Percentiles rank a stretch among this genome's conserved stretches.
Evolutionary conservation across 2,329 filamentous ascomycete species (phyloP).

Genomic region (Penicillium sp.): DNA sequence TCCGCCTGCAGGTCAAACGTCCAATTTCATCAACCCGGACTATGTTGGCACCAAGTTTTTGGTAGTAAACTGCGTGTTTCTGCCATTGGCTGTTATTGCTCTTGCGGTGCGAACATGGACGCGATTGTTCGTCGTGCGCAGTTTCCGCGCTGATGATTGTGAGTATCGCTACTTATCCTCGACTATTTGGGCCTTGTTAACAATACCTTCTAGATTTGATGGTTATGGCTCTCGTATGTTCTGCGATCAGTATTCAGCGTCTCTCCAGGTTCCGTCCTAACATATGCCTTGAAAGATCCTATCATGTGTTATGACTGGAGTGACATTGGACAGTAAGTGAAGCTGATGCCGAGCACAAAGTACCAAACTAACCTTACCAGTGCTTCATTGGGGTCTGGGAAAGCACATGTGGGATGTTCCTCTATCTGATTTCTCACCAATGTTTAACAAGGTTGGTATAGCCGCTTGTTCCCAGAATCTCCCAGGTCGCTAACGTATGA

Average conservation of each 20-base stretch:
- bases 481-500: not conserved
- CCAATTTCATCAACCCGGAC: slow-evolving; percentile 30
- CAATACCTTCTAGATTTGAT: slow-evolving; percentile 19
- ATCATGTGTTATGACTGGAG: slow-evolving; percentile 21
- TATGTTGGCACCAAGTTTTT: slow-evolving; percentile 24
- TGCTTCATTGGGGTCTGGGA: slow-evolving; percentile 29
- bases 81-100: slow-evolving; percentile 22
- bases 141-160: slow-evolving; percentile 30
- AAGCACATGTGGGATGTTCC: slow-evolving; percentile 32
- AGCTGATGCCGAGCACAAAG: not conserved
- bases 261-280: not conserved
- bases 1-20: slow-evolving; percentile 25
- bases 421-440: slow-evolving; percentile 16
- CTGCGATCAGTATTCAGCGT: not conserved
- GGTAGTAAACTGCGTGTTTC: slow-evolving; percentile 29
- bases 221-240: slow-evolving; percentile 23
- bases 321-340: slow-evolving; percentile 25
- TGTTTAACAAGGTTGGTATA: slow-evolving; percentile 23
- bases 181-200: not conserved
- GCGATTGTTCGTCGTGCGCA: slow-evolving; percentile 25
- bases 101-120: slow-evolving; percentile 27
- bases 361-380: slow-evolving; percentile 5
- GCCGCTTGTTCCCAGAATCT: not conserved
- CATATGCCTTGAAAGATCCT: slow-evolving; percentile 11
- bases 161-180: slow-evolving; percentile 5